phyloP scores from a whole-genome alignment of 352 stramenopile species.

The Plasmopara muralis region DNA sequence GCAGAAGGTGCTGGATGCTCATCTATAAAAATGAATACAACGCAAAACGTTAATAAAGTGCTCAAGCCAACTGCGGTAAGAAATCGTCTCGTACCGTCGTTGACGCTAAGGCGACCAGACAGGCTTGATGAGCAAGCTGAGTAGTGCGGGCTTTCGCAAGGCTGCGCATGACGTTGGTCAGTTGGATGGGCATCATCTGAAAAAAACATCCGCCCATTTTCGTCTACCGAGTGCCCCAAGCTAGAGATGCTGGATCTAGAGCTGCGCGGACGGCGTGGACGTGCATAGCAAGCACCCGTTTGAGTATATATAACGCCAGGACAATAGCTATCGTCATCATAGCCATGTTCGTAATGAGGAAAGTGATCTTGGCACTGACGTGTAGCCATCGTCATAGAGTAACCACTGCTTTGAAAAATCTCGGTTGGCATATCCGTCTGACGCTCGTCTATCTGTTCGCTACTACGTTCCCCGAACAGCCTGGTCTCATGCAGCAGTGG shows the following conservation, averaged over 20 bases:
- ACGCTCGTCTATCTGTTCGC: constrained; percentile 11
- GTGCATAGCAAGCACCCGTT: constrained; percentile 12
- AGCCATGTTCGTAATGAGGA: constrained; percentile 29
- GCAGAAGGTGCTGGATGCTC: constrained; percentile 23
- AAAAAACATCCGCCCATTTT: constrained; percentile 22
- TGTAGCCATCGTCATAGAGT: constrained; percentile 29
- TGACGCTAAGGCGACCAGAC: constrained; percentile 43
- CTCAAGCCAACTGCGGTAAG: not conserved
- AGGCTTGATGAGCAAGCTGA: constrained; percentile 58
- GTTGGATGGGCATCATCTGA: constrained; percentile 10
- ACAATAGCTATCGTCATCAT: constrained; percentile 29
- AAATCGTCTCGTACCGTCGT: constrained; percentile 32
- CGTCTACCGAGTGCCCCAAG: constrained; percentile 20
- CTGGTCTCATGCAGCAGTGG: constrained; percentile 2
- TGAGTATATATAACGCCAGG: constrained; percentile 15
- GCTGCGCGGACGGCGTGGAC: constrained; percentile 8
- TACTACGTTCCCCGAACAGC: constrained; percentile 10
- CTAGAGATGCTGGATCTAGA: constrained; percentile 29
- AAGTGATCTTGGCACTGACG: constrained; percentile 21
- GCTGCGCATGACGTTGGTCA: constrained; percentile 20
- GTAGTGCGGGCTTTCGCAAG: constrained; percentile 54
- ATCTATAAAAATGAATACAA: constrained; percentile 21
- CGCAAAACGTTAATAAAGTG: constrained; percentile 6
- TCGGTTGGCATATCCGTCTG: constrained; percentile 7
- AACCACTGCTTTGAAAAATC: constrained; percentile 14